A percentile compares a stretch with the other conserved stretches of the same genome.
Conservation (phyloP, 129 eudicot genomes). For the Logfia minima region DNA sequence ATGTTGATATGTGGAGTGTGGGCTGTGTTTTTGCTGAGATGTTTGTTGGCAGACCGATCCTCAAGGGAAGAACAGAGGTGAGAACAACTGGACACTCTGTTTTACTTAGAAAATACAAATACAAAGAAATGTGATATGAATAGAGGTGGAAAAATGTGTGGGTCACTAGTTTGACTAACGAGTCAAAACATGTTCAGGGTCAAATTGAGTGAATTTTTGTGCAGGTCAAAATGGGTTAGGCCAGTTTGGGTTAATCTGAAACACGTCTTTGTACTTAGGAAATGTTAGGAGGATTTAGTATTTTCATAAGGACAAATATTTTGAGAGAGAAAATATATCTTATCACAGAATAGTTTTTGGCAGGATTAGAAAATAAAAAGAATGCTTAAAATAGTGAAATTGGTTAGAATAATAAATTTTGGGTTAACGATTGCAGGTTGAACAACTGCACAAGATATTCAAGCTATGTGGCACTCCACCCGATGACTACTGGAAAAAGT, state of each 20-base stretch:
- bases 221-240: no score
- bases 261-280: no score
- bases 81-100: constrained; percentile 11
- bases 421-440: constrained; percentile 47
- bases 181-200: neutral
- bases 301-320: no score
- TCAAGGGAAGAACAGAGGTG: constrained; percentile 87
- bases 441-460: constrained; percentile 82
- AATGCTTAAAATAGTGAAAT: no score
- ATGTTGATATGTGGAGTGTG: constrained; percentile 74
- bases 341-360: no score
- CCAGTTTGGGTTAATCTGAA: no score
- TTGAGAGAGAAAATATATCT: no score
- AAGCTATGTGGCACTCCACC: constrained; percentile 78
- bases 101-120: neutral
- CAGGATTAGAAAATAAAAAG: no score
- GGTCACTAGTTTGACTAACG: neutral
- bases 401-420: no score
- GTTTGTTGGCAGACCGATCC: constrained; percentile 59
- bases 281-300: no score
- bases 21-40: constrained; percentile 85
- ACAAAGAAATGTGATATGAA: neutral
- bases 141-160: neutral
- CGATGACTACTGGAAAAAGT: constrained; percentile 70
- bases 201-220: no score